Base-by-base conservation (phyloP, 2,329 filamentous ascomycete genomes). In the Apiospora hydei region DNA sequence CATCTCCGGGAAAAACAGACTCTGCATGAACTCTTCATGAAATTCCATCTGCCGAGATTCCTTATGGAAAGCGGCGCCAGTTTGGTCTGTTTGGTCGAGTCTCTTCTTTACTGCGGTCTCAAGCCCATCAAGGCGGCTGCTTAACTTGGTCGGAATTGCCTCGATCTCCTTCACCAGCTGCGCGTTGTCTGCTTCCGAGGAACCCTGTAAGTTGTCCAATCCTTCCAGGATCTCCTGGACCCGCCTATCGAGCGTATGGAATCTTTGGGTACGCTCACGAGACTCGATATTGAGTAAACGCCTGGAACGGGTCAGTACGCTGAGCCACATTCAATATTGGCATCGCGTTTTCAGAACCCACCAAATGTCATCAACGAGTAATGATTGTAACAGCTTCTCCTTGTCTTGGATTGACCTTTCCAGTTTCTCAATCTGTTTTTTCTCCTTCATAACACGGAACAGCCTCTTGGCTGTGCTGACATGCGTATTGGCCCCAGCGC, bases 381-480 rank as follows among this genome's bases (percentile, higher is more conserved):
- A 13, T 5, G 49, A 10, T 53, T 53, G 49, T 5, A 53, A 16
- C 3, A 53, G 24, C 49, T 30, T 53, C 3, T 53, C 49, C 14
- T 53, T 53, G 49, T 53, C 49, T 53, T 53, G 49, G 11, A 53
- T 53, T 5, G 49, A 53, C 6, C 49, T 53, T 53, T 53, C 49
- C 24, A 53, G 24, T 10, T 53, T 53, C 24, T 53, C 49, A 26
- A 53, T 53, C 24, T 53, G 49, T 4, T 53, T 53, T 11, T 7
- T 53, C 49, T 53, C 49, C 14, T 53, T 53, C 49, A 53, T 53
- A 14, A 53, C 49, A 30, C 49, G 49, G 26, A 26, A 53, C 10
- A 53, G 24, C 11, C 26, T 53, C n/a, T n/a, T 26, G 11, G 11
- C 49, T 14, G 49, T 53, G 24, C 24, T 53, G 49, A 24, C 11